phyloP scores from a whole-genome alignment of 1,284 basidiomycete genomes.

The Bondarzewia mesenterica region DNA sequence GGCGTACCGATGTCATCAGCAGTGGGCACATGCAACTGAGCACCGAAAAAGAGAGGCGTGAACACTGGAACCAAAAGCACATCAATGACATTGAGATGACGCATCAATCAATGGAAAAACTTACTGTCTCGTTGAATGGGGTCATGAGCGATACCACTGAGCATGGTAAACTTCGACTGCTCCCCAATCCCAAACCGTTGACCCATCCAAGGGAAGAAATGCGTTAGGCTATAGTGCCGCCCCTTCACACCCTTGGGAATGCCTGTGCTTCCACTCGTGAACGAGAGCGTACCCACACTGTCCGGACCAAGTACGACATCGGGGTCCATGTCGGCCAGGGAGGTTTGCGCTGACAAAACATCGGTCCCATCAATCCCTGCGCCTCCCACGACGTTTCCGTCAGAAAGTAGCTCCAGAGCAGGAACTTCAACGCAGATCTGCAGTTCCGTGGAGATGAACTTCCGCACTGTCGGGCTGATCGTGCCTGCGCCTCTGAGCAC shows the following conservation, averaged over 20 bases:
- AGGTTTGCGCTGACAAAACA: slow-evolving; percentile 41
- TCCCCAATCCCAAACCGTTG: slow-evolving; percentile 75
- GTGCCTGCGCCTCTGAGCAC: slow-evolving; percentile 88
- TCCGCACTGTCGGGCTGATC: slow-evolving; percentile 77
- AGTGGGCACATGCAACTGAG: slow-evolving; percentile 92
- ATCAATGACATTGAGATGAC: too few relatives aligned
- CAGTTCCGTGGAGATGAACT: slow-evolving; percentile 79
- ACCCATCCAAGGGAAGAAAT: slow-evolving; percentile 99
- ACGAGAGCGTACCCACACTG: slow-evolving; percentile 90
- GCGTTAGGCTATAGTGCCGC: slow-evolving; percentile 92
- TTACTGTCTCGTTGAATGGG: slow-evolving; percentile 97
- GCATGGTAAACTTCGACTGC: slow-evolving; percentile 92
- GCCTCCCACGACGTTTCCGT: slow-evolving; percentile 68
- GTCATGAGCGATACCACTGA: slow-evolving; percentile 98
- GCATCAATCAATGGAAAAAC: too few relatives aligned
- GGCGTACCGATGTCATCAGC: slow-evolving; percentile 97
- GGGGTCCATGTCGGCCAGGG: slow-evolving; percentile 66
- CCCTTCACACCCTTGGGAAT: slow-evolving; percentile 98
- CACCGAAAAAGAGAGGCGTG: slow-evolving; percentile 97
- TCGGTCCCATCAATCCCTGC: slow-evolving; percentile 32
- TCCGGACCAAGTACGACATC: slow-evolving; percentile 89
- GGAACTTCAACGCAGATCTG: slow-evolving; percentile 91
- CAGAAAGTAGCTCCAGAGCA: slow-evolving; percentile 68
- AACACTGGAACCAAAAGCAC: slow-evolving; percentile 65
- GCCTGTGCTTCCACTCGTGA: slow-evolving; percentile 96